phyloP scores from a whole-genome alignment of 352 stramenopile species.

The Globisporangium emineosum region DNA sequence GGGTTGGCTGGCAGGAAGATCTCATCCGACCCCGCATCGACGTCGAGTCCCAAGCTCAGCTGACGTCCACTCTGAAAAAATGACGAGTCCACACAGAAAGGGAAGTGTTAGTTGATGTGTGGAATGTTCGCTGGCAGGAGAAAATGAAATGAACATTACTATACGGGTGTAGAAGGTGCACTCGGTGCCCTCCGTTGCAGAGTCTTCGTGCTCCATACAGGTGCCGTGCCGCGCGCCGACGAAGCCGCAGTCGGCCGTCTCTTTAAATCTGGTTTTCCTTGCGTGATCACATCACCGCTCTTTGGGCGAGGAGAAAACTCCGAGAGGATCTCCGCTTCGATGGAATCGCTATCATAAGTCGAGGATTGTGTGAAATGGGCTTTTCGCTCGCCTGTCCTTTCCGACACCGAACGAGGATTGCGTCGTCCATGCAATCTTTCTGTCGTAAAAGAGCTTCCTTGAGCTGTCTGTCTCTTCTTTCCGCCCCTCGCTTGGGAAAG shows the following conservation, averaged over 20 bases:
- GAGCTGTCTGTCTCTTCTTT: not conserved
- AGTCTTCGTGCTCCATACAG: slow-evolving; percentile 10
- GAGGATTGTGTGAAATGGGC: not conserved
- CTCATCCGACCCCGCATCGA: slow-evolving; percentile 13
- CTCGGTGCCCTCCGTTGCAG: slow-evolving; percentile 19
- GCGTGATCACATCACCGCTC: too few relatives aligned
- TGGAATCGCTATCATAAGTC: slow-evolving; percentile 18
- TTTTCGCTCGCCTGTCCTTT: not conserved
- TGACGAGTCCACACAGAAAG: not conserved
- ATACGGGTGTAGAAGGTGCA: slow-evolving; percentile 25
- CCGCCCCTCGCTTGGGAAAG: slow-evolving; percentile 8
- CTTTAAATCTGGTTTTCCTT: not conserved
- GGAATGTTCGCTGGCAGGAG: not conserved
- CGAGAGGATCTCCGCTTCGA: slow-evolving; percentile 37
- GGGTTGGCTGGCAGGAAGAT: slow-evolving; percentile 20
- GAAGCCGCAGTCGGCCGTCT: not conserved
- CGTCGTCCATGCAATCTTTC: not conserved
- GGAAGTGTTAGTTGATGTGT: not conserved
- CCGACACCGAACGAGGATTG: not conserved
- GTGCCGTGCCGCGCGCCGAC: not conserved
- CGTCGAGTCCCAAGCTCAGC: slow-evolving; percentile 21
- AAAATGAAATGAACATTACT: slow-evolving; percentile 23
- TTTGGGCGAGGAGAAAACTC: slow-evolving; percentile 16
- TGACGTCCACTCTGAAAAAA: slow-evolving; percentile 20
- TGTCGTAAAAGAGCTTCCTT: not conserved